Conservation (phyloP, 2,329 filamentous ascomycete genomes). For the Aplosporella prunicola region DNA sequence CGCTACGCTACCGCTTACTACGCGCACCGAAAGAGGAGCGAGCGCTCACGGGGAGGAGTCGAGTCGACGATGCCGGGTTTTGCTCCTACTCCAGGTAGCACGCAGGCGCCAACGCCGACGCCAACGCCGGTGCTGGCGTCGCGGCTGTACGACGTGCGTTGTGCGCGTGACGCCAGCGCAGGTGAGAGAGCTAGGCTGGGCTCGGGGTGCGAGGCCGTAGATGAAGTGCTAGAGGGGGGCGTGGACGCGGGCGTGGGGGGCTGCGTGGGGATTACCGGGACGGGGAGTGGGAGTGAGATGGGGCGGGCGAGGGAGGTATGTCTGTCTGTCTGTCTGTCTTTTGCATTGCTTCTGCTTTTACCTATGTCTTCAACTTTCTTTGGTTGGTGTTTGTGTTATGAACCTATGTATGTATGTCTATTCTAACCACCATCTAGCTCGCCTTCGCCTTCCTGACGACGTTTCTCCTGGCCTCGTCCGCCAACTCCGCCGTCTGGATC, state of each 20-base stretch:
- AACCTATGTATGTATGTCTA: background rate
- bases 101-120: no score
- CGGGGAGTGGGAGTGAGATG: slow-evolving; percentile 17
- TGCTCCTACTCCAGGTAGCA: no score
- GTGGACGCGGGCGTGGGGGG: slow-evolving; percentile 24
- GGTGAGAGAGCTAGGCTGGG: slow-evolving; percentile 12
- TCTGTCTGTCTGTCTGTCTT: slow-evolving; percentile 2
- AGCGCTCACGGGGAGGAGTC: no score
- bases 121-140: no score
- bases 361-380: background rate
- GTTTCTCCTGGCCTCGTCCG: slow-evolving; percentile 25
- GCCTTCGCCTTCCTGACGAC: slow-evolving; percentile 27
- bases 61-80: no score
- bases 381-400: background rate
- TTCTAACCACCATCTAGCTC: slow-evolving; percentile 17
- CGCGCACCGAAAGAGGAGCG: no score
- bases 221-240: slow-evolving; percentile 30
- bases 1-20: no score
- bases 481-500: slow-evolving; percentile 32
- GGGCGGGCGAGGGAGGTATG: slow-evolving; percentile 21
- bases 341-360: background rate
- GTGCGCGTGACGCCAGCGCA: no score
- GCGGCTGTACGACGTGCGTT: no score
- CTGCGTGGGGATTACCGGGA: slow-evolving; percentile 27
- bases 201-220: slow-evolving; percentile 22